Evolutionary conservation across 2,329 filamentous ascomycete species (phyloP).

Genomic region (Botrytis deweyae): DNA sequence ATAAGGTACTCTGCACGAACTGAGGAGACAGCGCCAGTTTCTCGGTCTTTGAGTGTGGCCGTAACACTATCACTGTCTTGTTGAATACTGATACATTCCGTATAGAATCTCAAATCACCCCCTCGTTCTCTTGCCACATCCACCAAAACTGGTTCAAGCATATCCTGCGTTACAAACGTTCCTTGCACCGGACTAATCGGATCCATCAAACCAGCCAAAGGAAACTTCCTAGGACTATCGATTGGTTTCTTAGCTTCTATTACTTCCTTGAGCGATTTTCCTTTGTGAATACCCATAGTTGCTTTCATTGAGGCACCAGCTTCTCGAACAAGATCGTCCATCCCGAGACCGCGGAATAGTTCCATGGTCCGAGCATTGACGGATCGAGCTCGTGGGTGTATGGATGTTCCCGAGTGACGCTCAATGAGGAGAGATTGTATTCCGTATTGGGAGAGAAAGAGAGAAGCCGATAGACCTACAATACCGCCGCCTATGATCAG

Average conservation of each 20-base stretch:
- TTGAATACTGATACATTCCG: slow-evolving; percentile 31
- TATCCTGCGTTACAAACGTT: slow-evolving; percentile 42
- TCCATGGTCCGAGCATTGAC: slow-evolving; percentile 44
- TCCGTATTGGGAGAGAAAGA: slow-evolving; percentile 40
- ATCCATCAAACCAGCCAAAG: neutral
- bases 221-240: slow-evolving; percentile 31
- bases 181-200: slow-evolving; percentile 31
- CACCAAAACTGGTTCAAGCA: slow-evolving; percentile 44
- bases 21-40: slow-evolving; percentile 16
- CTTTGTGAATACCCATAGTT: slow-evolving; percentile 29
- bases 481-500: slow-evolving; percentile 45
- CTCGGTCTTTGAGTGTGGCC: slow-evolving; percentile 31
- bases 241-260: slow-evolving; percentile 28
- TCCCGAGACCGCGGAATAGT: slow-evolving; percentile 38
- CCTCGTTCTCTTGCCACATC: slow-evolving; percentile 39
- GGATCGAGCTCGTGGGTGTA: slow-evolving; percentile 43
- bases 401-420: slow-evolving; percentile 40
- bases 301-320: slow-evolving; percentile 30
- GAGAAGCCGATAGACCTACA: slow-evolving; percentile 43
- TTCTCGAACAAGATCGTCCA: slow-evolving; percentile 32
- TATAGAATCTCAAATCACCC: slow-evolving; percentile 41
- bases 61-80: slow-evolving; percentile 36
- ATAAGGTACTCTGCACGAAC: slow-evolving; percentile 43
- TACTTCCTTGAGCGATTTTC: slow-evolving; percentile 26
- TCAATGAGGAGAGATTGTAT: slow-evolving; percentile 43